Evolutionary conservation across 148 eudicot species (phyloP), one percentile per base, ranked within the genome.

Genomic region (Amaranthus palmeri): DNA sequence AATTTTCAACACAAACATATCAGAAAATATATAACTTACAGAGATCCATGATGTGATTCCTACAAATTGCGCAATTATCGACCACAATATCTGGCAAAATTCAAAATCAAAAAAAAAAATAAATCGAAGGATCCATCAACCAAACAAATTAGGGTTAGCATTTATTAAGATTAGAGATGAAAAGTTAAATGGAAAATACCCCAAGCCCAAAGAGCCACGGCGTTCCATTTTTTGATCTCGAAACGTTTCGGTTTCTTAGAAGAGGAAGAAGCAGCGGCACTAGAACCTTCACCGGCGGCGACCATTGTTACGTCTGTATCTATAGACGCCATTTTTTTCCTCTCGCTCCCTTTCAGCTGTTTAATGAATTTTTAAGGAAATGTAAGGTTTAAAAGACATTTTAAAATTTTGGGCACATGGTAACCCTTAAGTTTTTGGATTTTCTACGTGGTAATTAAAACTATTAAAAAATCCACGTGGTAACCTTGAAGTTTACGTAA

Each of bases 1-100:
- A 43, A 67, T 17, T 53, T 45, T 18, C 56, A 14, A 17, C 17
- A 25, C 8, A 56, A 47, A 46, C 9, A 70, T 4, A 11, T 10
- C 7, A 52, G 18, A 2, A 11, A 65, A 7, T 12, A 61, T 3
- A 3, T 9, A 15, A 82, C 96, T 85, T 68, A 90, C 96, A 90
- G n/a, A 90, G 92, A 85, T 92, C 93, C 97, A 92, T 92, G 82
- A 92, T 92, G 78, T 92, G 97, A 61, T 92, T 92, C 79, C 97
- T 84, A 78, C 96, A 90, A 71, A 92, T 92, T 6, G 96, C 97
- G 74, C 93, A 91, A 25, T 91, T 91, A 64, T 91, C 97, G 51
- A 91, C 95, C 10, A 91, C 97, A 72, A 89, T 91, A 84, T 91
- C 97, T 88, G 85, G 79, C 75, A 14, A 59, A 6, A 43, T 5